Evolutionary conservation across 306 rosid genomes (phyloP), one percentile per base, ranked within the genome.

Genomic region (Castanea crenata): DNA sequence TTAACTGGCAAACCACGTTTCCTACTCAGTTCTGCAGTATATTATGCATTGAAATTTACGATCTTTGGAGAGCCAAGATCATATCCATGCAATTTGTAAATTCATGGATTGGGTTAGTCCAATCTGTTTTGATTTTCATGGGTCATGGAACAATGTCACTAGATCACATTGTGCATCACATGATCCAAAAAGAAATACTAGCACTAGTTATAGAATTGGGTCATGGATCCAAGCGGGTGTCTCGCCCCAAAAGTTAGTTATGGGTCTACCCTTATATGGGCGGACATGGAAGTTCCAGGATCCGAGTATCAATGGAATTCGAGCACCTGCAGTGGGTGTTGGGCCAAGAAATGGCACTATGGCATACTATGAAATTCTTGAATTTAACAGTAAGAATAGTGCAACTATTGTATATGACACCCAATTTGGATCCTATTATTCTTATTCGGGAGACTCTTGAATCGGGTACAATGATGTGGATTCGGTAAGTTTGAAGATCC

Each of bases 41-140:
- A 88, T 16, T 94, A 80, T 20, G 84, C 96, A 15, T 55, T 85
- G 0, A 80, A 80, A 0, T 85, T 91, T 2, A 27, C 0, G 1
- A 14, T 21, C 1, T 52, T 69, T 1, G 92, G 83, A 1, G 27
- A 46, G 5, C 79, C 89, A 0, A 81, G 90, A 46, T 78, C 92
- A 0, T 91, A 91, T 13, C 97, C 97, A 73, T 13, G 86, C 88
- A 0, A 89, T 92, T 6, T 1, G 32, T 0, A 27, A 81, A 1
- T 88, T 81, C 13, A 27, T 92, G 59, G 99, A 94, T 49, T 92
- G 96, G 95, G 87, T 83, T 0, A 90, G 86, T 8, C 91, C 93
- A 1, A 94, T 94, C 97, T 90, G 91, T 82, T 92, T 82, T 16
- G 97, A 94, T 18, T 94, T 81, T 63, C 91, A 91, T 23, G 97